Conservation (phyloP, 129 eudicot genomes). For the Sambucus nigra region DNA sequence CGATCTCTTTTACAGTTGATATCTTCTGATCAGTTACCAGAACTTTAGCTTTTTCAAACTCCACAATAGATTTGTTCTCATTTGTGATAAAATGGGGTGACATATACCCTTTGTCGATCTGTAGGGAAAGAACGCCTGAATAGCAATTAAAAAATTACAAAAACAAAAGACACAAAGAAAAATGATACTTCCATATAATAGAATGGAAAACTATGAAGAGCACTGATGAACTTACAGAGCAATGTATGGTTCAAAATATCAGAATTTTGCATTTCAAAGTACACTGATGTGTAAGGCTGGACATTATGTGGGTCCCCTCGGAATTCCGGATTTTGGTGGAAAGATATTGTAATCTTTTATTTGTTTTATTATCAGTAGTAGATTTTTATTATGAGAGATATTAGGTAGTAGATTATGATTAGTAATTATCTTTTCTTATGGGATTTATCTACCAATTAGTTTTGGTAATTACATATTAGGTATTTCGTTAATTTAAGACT, state of each 20-base stretch:
- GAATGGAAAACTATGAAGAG: background rate
- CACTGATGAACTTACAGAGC: background rate
- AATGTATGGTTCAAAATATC: background rate
- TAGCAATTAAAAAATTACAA: constrained; percentile 36
- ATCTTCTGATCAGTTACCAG: constrained; percentile 87
- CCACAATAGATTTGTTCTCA: constrained; percentile 58
- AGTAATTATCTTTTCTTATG: too few species aligned
- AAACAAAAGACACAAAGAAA: constrained; percentile 11
- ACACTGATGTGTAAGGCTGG: too few species aligned
- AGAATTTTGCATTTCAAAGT: too few species aligned
- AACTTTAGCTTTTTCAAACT: constrained; percentile 71
- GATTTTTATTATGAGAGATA: too few species aligned
- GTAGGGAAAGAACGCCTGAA: constrained; percentile 56
- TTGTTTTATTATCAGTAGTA: too few species aligned
- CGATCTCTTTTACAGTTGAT: constrained; percentile 53
- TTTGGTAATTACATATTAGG: too few species aligned
- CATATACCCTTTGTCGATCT: constrained; percentile 91
- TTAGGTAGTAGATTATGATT: too few species aligned
- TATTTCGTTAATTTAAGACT: too few species aligned
- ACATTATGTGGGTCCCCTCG: too few species aligned
- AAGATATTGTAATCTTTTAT: too few species aligned
- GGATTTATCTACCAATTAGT: too few species aligned
- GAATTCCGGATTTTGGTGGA: too few species aligned
- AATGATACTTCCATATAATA: background rate
- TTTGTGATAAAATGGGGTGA: constrained; percentile 71